These are phyloP conservation scores for Pichiaceae sp. DNA, from an alignment of 1,139 yeast genomes.

Conservation along the genomic window DNA sequence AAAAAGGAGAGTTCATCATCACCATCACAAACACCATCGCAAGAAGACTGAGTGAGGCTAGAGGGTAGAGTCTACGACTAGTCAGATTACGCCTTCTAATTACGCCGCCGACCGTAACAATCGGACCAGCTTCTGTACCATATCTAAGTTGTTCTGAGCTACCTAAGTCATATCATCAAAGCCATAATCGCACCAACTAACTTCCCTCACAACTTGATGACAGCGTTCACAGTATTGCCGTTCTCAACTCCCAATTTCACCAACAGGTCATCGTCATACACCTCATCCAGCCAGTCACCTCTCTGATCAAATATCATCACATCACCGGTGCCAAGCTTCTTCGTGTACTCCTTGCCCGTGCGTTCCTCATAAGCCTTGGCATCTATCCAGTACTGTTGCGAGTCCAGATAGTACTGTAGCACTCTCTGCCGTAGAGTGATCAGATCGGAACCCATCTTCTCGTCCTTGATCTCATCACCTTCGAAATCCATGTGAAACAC, in stretches of 20 bases:
- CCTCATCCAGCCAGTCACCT: constrained; percentile 16
- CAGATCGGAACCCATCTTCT: constrained; percentile 65
- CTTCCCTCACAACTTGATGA: too few relatives aligned
- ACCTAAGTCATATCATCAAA: too few relatives aligned
- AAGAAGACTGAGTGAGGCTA: neutral
- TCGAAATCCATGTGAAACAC: constrained; percentile 69
- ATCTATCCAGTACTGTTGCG: constrained; percentile 32
- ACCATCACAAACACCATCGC: neutral
- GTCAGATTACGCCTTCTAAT: too few relatives aligned
- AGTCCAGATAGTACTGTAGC: constrained; percentile 43
- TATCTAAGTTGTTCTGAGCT: too few relatives aligned
- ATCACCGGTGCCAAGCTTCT: constrained; percentile 21
- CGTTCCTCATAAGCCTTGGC: constrained; percentile 21
- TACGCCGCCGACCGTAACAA: too few relatives aligned
- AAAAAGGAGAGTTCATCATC: too few relatives aligned
- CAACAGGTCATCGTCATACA: constrained; percentile 40
- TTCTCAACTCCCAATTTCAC: constrained; percentile 60
- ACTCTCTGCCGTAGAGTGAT: constrained; percentile 49
- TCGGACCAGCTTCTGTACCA: too few relatives aligned
- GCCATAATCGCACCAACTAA: too few relatives aligned
- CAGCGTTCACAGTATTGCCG: constrained; percentile 50
- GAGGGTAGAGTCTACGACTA: too few relatives aligned
- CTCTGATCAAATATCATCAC: constrained; percentile 27
- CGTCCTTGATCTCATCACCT: constrained; percentile 70
- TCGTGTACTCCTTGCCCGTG: constrained; percentile 25